Conservation (phyloP, 1,284 basidiomycete genomes). For the Rhodotorula sp. region DNA sequence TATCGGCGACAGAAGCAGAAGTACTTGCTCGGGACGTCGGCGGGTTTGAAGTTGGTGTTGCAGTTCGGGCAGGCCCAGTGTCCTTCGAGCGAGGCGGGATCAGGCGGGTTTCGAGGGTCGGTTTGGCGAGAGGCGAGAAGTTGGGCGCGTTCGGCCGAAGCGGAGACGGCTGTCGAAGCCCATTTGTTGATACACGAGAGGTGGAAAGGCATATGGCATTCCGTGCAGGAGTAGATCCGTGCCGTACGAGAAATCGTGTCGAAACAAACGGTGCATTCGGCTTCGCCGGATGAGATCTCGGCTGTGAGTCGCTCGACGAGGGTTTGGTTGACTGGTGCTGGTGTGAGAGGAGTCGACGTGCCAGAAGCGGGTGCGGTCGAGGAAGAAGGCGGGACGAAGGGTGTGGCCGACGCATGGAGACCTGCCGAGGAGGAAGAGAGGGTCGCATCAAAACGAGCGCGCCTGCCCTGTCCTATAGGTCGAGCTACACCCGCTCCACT, state of each 20-base stretch:
- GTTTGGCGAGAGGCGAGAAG: slow-evolving; percentile 32
- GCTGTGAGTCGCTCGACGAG: slow-evolving; percentile 40
- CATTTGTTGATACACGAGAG: slow-evolving; percentile 74
- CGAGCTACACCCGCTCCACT: background rate
- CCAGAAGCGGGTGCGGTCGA: slow-evolving; percentile 3
- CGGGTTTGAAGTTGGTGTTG: slow-evolving; percentile 49
- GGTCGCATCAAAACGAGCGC: slow-evolving; percentile 22
- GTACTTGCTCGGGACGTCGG: slow-evolving; percentile 63
- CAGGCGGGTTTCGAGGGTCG: slow-evolving; percentile 26
- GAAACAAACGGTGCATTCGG: slow-evolving; percentile 78
- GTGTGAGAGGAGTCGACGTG: slow-evolving; percentile 2
- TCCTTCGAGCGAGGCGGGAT: slow-evolving; percentile 19
- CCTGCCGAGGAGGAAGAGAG: slow-evolving; percentile 9
- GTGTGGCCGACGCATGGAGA: slow-evolving; percentile 22
- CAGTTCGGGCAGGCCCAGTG: slow-evolving; percentile 46
- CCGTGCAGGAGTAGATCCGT: slow-evolving; percentile 74
- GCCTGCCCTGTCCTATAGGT: slow-evolving; percentile 1
- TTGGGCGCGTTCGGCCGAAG: slow-evolving; percentile 56
- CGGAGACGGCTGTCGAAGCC: slow-evolving; percentile 55
- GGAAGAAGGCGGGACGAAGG: slow-evolving; percentile 15
- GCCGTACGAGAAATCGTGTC: slow-evolving; percentile 67
- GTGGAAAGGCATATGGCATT: slow-evolving; percentile 82
- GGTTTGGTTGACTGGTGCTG: slow-evolving; percentile 37
- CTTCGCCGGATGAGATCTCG: slow-evolving; percentile 37
- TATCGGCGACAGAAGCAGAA: slow-evolving; percentile 81